These are phyloP conservation scores for Trichomonascus vanleenenianus DNA, from an alignment of 805 yeast genomes.

Conservation along the genomic window DNA sequence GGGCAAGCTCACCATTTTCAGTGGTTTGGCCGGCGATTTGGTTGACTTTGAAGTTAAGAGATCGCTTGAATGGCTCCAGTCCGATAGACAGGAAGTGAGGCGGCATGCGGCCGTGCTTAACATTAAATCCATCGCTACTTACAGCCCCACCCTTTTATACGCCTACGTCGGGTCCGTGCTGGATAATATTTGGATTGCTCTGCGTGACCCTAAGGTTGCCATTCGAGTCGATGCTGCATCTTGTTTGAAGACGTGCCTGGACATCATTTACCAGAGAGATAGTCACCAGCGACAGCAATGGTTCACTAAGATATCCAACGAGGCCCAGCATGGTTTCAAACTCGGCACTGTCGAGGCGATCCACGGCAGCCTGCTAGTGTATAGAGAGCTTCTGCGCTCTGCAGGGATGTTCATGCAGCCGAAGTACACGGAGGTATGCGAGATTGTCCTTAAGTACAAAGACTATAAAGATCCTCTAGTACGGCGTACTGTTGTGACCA, in stretches of 20 bases:
- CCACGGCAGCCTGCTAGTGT: constrained; percentile 83
- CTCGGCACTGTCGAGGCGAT: constrained; percentile 52
- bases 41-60: constrained; percentile 88
- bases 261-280: constrained; percentile 75
- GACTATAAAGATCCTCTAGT: constrained; percentile 71
- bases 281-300: constrained; percentile 60
- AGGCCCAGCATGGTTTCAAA: constrained; percentile 55
- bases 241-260: constrained; percentile 68
- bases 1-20: constrained; percentile 84
- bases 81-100: constrained; percentile 74
- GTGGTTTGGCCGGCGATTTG: constrained; percentile 84
- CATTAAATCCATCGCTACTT: constrained; percentile 73
- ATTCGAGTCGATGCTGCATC: constrained; percentile 81
- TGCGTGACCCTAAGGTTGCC: constrained; percentile 67
- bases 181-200: constrained; percentile 79
- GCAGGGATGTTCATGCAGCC: constrained; percentile 67
- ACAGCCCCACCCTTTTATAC: constrained; percentile 78
- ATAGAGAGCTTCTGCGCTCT: constrained; percentile 63
- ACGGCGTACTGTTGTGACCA: constrained; percentile 75
- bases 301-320: constrained; percentile 62
- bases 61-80: constrained; percentile 83
- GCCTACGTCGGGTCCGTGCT: constrained; percentile 70
- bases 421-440: constrained; percentile 70
- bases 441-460: constrained; percentile 60
- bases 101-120: constrained; percentile 88